These are phyloP conservation scores for Neocucurbitaria cava DNA, from an alignment of 2,329 filamentous ascomycete genomes.

Conservation along the genomic window DNA sequence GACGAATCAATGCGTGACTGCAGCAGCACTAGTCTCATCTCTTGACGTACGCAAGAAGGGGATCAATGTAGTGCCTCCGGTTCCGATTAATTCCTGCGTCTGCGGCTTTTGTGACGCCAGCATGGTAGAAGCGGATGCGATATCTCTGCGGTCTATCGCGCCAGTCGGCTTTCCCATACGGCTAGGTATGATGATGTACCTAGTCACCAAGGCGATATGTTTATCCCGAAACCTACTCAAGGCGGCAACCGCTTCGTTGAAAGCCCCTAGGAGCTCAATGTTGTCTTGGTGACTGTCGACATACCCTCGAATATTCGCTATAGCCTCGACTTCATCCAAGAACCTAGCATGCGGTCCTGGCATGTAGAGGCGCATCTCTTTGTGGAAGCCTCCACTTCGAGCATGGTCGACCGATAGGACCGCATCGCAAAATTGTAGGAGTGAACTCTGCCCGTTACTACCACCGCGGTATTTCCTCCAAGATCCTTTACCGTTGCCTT, in stretches of 20 bases:
- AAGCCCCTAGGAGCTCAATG: constrained; percentile 50
- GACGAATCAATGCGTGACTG: constrained; percentile 18
- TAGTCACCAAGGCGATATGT: constrained; percentile 61
- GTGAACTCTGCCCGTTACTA: constrained; percentile 62
- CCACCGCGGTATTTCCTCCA: constrained; percentile 62
- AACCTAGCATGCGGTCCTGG: constrained; percentile 61
- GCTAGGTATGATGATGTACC: constrained; percentile 59
- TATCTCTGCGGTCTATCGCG: constrained; percentile 42
- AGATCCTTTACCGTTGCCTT: constrained; percentile 55
- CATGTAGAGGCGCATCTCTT: constrained; percentile 64
- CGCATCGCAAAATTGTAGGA: constrained; percentile 63
- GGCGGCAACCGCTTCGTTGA: constrained; percentile 55
- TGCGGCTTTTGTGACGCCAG: constrained; percentile 39
- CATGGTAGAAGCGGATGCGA: constrained; percentile 56
- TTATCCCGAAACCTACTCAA: constrained; percentile 58
- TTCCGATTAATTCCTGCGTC: constrained; percentile 54
- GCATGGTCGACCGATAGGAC: constrained; percentile 59
- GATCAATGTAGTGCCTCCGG: constrained; percentile 61
- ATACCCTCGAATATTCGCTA: constrained; percentile 56
- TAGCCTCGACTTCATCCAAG: constrained; percentile 53
- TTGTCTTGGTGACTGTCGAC: constrained; percentile 46
- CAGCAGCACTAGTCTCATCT: constrained; percentile 57
- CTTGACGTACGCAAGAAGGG: constrained; percentile 61
- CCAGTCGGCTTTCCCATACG: constrained; percentile 32
- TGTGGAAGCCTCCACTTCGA: constrained; percentile 41